Conservation (phyloP, 2,329 filamentous ascomycete species). For the Trichoderma aggressivum region DNA sequence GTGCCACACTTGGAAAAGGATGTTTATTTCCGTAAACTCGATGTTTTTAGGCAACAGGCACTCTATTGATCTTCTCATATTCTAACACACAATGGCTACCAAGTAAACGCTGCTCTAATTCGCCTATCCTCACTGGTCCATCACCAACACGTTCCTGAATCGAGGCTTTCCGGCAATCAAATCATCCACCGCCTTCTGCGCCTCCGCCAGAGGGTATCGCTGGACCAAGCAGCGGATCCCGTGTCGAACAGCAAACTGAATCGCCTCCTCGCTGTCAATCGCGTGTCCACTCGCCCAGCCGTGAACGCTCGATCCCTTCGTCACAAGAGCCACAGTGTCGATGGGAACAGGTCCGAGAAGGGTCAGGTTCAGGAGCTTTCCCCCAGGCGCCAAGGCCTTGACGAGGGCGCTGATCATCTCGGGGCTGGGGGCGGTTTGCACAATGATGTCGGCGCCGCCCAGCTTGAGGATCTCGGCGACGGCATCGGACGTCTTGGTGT, state of each 20-base stretch:
- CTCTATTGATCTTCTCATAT: neutral
- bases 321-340: slow-evolving; percentile 41
- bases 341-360: slow-evolving; percentile 45
- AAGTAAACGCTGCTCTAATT: neutral
- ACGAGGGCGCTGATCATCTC: slow-evolving; percentile 52
- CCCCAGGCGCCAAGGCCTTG: slow-evolving; percentile 49
- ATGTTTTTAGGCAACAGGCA: neutral
- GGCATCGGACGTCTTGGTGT: slow-evolving; percentile 51
- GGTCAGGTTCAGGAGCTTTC: slow-evolving; percentile 61
- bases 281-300: slow-evolving; percentile 63
- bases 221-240: slow-evolving; percentile 63
- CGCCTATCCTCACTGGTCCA: slow-evolving; percentile 28
- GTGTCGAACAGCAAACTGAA: slow-evolving; percentile 61
- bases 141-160: slow-evolving; percentile 44
- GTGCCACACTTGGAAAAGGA: neutral
- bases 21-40: neutral
- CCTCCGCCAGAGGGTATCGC: slow-evolving; percentile 57
- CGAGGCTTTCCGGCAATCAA: slow-evolving; percentile 41
- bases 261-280: slow-evolving; percentile 61
- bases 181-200: slow-evolving; percentile 43
- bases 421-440: slow-evolving; percentile 61
- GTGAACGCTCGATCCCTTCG: slow-evolving; percentile 56
- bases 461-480: slow-evolving; percentile 49
- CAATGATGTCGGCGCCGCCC: slow-evolving; percentile 61
- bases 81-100: neutral